A percentile compares a stretch with the other conserved stretches of the same genome.
These are phyloP conservation scores for Dipteronia dyeriana DNA, from an alignment of 345 rosid species.

Conservation along the genomic window DNA sequence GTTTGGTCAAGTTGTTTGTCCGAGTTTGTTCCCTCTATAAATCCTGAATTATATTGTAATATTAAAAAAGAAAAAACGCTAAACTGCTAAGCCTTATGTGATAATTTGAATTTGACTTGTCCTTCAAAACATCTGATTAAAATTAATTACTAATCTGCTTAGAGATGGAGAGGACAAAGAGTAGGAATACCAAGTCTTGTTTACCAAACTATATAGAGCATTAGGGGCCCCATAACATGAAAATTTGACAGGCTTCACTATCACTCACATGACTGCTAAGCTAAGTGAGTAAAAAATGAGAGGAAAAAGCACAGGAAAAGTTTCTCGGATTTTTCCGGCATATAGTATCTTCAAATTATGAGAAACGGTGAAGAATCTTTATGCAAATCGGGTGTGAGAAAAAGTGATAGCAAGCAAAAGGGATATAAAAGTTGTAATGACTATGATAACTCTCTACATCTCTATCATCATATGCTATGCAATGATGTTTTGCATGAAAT, in stretches of 20 bases:
- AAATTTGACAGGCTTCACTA: conserved; percentile 12
- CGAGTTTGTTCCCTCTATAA: too few species aligned
- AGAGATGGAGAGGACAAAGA: conserved; percentile 16
- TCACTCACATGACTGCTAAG: background rate
- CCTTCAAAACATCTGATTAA: too few species aligned
- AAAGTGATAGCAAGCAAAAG: conserved; percentile 29
- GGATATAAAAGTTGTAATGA: background rate
- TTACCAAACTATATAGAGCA: conserved; percentile 15
- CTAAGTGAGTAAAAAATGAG: background rate
- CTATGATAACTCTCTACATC: conserved; percentile 28
- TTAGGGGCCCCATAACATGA: conserved; percentile 27
- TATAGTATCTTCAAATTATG: conserved; percentile 16
- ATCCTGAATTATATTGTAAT: too few species aligned
- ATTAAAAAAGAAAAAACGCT: too few species aligned
- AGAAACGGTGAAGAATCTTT: conserved; percentile 12
- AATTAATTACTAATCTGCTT: background rate
- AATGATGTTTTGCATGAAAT: conserved; percentile 48
- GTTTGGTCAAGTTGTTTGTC: too few species aligned
- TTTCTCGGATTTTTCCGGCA: conserved; percentile 24
- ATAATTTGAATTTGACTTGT: too few species aligned
- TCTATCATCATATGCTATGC: conserved; percentile 30
- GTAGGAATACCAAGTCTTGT: conserved; percentile 9
- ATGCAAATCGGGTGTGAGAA: conserved; percentile 6
- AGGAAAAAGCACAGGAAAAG: conserved; percentile 20
- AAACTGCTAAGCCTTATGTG: too few species aligned